A percentile compares a stretch with the other conserved stretches of the same genome.
phyloP scores from a whole-genome alignment of 164 flowering plant genomes.

The Hamamelis virginiana region DNA sequence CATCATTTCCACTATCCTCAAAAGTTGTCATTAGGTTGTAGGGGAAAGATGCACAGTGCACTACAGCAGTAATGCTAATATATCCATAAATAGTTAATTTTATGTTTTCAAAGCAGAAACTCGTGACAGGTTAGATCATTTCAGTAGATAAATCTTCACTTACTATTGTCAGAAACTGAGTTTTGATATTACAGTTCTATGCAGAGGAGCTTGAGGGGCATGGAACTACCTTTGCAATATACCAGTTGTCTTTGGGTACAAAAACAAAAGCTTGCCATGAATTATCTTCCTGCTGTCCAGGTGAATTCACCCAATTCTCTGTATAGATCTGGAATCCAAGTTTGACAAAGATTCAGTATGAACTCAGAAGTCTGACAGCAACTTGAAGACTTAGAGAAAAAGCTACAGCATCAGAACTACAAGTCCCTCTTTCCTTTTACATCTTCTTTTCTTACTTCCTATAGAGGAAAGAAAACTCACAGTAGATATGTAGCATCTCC shows the following conservation, averaged over 20 bases:
- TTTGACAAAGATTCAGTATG: neutral
- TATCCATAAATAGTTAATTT: too few relatives aligned
- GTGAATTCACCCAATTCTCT: slow-evolving; percentile 98
- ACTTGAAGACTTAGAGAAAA: neutral
- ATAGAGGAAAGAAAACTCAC: slow-evolving; percentile 41
- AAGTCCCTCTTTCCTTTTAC: neutral
- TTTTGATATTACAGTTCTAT: too few relatives aligned
- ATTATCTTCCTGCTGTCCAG: slow-evolving; percentile 89
- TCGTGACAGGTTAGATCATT: too few relatives aligned
- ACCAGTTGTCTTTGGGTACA: slow-evolving; percentile 87
- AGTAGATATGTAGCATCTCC: slow-evolving; percentile 93
- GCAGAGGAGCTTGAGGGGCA: too few relatives aligned
- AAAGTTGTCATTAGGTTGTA: too few relatives aligned
- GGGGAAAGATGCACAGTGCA: too few relatives aligned
- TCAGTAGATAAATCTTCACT: too few relatives aligned
- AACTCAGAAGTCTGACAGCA: neutral
- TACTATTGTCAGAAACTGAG: too few relatives aligned
- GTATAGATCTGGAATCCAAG: slow-evolving; percentile 74
- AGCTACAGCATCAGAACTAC: neutral
- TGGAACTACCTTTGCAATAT: slow-evolving; percentile 67
- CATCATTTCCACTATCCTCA: too few relatives aligned
- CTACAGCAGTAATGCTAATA: too few relatives aligned
- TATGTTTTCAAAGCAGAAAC: too few relatives aligned
- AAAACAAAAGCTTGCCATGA: slow-evolving; percentile 95
- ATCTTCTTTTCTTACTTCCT: neutral